Evolutionary conservation across 441 rosid genomes (phyloP).

Genomic region (Capsella rubella): DNA sequence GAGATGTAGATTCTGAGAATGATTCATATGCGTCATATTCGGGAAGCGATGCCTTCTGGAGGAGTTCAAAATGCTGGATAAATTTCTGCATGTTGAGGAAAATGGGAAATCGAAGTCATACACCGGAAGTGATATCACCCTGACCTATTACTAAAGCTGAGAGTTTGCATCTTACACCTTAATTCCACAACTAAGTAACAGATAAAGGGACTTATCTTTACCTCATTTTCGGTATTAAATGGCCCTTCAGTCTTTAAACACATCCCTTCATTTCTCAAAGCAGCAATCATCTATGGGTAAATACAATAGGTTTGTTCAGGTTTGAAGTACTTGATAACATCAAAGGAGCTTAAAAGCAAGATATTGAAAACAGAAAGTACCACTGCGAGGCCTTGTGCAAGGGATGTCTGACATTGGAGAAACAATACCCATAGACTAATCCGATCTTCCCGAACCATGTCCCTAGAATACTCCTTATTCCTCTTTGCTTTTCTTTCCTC

Average conservation of each 20-base stretch:
- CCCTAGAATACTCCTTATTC: slow-evolving; percentile 71
- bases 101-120: slow-evolving; percentile 16
- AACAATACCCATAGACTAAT: slow-evolving; percentile 72
- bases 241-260: slow-evolving; percentile 66
- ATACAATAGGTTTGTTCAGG: slow-evolving; percentile 11
- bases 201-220: slow-evolving; percentile 29
- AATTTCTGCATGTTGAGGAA: slow-evolving; percentile 66
- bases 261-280: slow-evolving; percentile 79
- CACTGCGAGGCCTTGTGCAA: slow-evolving; percentile 93
- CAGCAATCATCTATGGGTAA: slow-evolving; percentile 74
- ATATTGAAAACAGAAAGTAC: slow-evolving; percentile 43
- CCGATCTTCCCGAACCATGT: slow-evolving; percentile 65
- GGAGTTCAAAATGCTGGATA: slow-evolving; percentile 90
- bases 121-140: neutral
- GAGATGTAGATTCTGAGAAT: slow-evolving; percentile 75
- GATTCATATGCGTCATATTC: slow-evolving; percentile 74
- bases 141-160: slow-evolving; percentile 7
- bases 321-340: neutral
- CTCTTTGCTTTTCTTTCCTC: slow-evolving; percentile 89
- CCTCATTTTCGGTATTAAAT: slow-evolving; percentile 89
- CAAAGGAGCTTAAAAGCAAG: slow-evolving; percentile 16
- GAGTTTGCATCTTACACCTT: slow-evolving; percentile 5
- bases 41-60: slow-evolving; percentile 92
- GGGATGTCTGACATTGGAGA: slow-evolving; percentile 84
- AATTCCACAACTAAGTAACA: slow-evolving; percentile 13